Base-by-base conservation (phyloP, 2,329 filamentous ascomycete genomes). In the Ascochyta viciae-villosae region DNA sequence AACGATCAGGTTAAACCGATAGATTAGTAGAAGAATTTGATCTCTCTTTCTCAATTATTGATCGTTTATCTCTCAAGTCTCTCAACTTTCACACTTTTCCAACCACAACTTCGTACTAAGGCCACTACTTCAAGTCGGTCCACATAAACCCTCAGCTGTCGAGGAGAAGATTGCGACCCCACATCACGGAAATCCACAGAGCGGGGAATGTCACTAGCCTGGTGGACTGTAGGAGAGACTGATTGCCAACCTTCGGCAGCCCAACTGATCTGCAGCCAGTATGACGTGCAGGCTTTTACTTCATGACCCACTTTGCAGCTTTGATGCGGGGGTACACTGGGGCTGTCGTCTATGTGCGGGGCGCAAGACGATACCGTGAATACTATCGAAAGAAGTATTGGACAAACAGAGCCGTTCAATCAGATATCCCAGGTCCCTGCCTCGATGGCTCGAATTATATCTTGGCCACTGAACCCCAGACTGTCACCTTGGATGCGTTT, bases 111-210 rank as follows among this genome's bases (percentile, higher is more conserved):
- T 38, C 13, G n/a, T 8, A 34, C 13, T 13, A n/a, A 12, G 4
- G 5, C 51, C 40, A 49, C 40, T 27, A 15, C 34, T 44, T 24
- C 40, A 41, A 19, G 40, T 29, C 27, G 40, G 22, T 27, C 52
- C 45, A 39, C 35, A 55, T n/a, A 46, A 35, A 35, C 24, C 38
- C 19, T 22, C 34, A 38, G 40, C 27, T 34, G 16, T 31, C 35
- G 15, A 41, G 23, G 22, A 26, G 22, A 41, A n/a, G 3, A 35
- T 45, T 40, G 27, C 31, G 34, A 31, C 46, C 40, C 41, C 47
- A 35, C 29, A 41, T 39, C 22, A 23, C 31, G 26, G 26, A 16
- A 47, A 50, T 47, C 47, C 9, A 45, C 47, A 50, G 37, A 22
- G 16, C 23, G 29, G 29, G 16, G 29, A 45, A 23, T 10, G 7